These are phyloP conservation scores for Dinochytrium kinnereticum DNA, from an alignment of 371 early-diverging fungal species.

Conservation along the genomic window DNA sequence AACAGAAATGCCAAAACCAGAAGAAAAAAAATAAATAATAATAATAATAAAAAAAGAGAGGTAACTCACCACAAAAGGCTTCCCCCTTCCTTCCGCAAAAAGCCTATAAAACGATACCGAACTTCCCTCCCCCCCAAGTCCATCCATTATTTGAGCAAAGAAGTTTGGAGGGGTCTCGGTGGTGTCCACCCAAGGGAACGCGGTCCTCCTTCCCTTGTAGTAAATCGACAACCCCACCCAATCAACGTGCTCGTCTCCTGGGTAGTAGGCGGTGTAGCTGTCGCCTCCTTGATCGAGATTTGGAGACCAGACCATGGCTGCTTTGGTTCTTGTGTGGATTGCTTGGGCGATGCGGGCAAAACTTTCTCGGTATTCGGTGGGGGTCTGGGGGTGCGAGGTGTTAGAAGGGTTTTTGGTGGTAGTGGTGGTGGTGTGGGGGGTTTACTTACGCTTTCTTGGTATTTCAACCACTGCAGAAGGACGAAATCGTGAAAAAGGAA, in stretches of 20 bases:
- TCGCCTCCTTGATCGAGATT: slow-evolving; percentile 35
- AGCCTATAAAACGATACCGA: slow-evolving; percentile 19
- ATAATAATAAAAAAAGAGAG: not conserved
- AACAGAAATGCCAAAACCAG: too few relatives aligned
- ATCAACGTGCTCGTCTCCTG: slow-evolving; percentile 52
- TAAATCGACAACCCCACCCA: slow-evolving; percentile 53
- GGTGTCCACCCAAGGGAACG: slow-evolving; percentile 20
- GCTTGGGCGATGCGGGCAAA: not conserved
- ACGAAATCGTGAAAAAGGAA: too few relatives aligned
- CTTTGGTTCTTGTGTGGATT: not conserved
- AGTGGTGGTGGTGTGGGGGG: too few relatives aligned
- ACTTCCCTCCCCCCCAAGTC: slow-evolving; percentile 12
- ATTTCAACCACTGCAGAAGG: too few relatives aligned
- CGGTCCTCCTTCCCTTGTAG: slow-evolving; percentile 26
- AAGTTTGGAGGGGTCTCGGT: slow-evolving; percentile 14
- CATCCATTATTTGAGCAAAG: slow-evolving; percentile 32
- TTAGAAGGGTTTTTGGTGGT: too few relatives aligned
- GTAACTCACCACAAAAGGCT: slow-evolving; percentile 18
- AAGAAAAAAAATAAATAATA: too few relatives aligned
- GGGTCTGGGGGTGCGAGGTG: too few relatives aligned
- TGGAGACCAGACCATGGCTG: slow-evolving; percentile 53
- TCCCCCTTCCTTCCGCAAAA: slow-evolving; percentile 15
- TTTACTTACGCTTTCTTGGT: too few relatives aligned
- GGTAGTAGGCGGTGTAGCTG: slow-evolving; percentile 35
- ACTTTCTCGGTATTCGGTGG: slow-evolving; percentile 14